phyloP scores from a whole-genome alignment of 208 protist genomes.

The Crithidia brevicula region DNA sequence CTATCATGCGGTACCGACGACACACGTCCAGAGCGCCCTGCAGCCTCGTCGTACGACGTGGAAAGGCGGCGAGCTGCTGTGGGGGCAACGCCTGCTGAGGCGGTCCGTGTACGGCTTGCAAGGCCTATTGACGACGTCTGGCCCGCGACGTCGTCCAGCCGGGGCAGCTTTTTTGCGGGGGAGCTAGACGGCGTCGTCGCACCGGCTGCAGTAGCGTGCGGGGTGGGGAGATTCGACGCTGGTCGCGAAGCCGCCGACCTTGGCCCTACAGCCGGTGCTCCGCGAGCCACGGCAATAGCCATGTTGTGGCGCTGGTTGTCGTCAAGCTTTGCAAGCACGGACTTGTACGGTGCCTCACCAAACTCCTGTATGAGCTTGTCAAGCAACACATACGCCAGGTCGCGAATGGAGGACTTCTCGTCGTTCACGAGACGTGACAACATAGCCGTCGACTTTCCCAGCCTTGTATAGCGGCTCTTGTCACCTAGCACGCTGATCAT shows the following conservation, averaged over 20 bases:
- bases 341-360: conserved; percentile 56
- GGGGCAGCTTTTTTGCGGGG: conserved; percentile 65
- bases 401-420: conserved; percentile 79
- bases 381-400: conserved; percentile 67
- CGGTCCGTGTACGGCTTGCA: neutral
- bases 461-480: conserved; percentile 43
- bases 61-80: conserved; percentile 20
- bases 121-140: neutral
- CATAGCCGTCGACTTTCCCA: conserved; percentile 46
- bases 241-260: neutral
- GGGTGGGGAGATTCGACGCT: neutral
- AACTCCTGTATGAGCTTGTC: conserved; percentile 53
- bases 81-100: conserved; percentile 2
- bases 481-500: conserved; percentile 59
- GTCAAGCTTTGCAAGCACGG: conserved; percentile 64
- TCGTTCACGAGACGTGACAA: conserved; percentile 81
- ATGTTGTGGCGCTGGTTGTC: conserved; percentile 77
- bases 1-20: neutral
- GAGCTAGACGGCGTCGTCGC: conserved; percentile 50
- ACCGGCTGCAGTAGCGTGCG: conserved; percentile 11
- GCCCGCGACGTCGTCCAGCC: conserved; percentile 36
- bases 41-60: neutral
- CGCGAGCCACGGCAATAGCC: conserved; percentile 29
- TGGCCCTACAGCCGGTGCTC: conserved; percentile 18
- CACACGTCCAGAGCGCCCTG: neutral